Conservation (phyloP, 2,329 filamentous ascomycete genomes). For the Trichoderma sp. region DNA sequence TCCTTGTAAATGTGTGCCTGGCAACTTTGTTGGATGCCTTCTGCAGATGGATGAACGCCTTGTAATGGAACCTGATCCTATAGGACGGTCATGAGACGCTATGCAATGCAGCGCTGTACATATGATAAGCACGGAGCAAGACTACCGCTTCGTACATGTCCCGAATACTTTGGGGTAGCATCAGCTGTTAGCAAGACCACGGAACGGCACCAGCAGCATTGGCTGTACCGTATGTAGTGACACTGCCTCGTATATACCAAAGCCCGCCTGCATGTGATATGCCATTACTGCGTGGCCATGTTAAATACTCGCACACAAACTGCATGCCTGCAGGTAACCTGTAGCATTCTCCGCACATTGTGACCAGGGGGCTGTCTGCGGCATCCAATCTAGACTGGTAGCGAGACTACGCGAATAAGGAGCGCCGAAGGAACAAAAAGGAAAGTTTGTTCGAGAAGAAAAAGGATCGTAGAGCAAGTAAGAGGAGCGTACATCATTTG, state of each 20-base stretch:
- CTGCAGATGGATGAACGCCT: conserved; percentile 4
- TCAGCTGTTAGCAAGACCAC: not conserved
- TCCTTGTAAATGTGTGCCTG: not conserved
- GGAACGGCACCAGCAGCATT: not conserved
- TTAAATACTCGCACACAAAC: conserved; percentile 10
- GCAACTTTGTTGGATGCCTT: not conserved
- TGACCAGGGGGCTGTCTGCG: not conserved
- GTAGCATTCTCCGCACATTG: conserved; percentile 6
- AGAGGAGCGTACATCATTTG: not conserved
- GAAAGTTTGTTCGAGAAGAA: not conserved
- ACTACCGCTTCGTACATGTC: not conserved
- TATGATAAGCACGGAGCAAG: not conserved
- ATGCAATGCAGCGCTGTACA: not conserved
- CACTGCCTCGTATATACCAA: conserved; percentile 1
- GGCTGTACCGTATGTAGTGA: not conserved
- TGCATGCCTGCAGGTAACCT: conserved; percentile 10
- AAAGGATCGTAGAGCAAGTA: not conserved
- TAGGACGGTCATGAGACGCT: not conserved
- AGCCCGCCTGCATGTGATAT: conserved; percentile 12
- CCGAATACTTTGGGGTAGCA: not conserved
- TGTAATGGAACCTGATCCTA: conserved; percentile 1
- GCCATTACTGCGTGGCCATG: conserved; percentile 15
- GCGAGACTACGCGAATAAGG: not conserved
- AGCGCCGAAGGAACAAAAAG: not conserved
- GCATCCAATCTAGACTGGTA: conserved; percentile 1